Percentiles rank a stretch among this genome's conserved stretches.
Conservation (phyloP, 2,329 filamentous ascomycete species). For the Boeremia lycopersici region DNA sequence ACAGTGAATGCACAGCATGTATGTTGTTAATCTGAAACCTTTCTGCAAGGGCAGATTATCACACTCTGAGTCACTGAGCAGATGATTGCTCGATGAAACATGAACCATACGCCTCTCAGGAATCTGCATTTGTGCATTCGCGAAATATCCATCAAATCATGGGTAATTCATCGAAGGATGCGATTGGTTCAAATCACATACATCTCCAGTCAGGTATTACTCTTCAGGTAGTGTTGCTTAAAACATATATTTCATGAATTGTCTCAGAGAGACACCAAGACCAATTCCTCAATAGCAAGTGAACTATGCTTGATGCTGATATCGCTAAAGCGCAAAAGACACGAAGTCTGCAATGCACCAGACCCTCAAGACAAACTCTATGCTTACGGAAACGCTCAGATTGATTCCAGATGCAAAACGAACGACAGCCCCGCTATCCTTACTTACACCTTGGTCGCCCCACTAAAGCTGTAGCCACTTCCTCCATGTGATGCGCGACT, state of each 20-base stretch:
- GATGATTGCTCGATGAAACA: neutral
- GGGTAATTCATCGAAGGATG: too few relatives aligned
- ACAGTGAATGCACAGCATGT: neutral
- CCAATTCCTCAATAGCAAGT: neutral
- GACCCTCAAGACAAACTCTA: neutral
- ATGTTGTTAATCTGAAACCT: too few relatives aligned
- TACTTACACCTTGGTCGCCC: slow-evolving; percentile 9
- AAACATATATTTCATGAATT: too few relatives aligned
- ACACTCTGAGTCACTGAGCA: neutral
- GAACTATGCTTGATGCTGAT: neutral
- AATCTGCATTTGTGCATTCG: neutral
- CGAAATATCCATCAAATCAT: neutral
- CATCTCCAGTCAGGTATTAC: neutral
- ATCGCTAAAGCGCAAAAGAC: slow-evolving; percentile 5
- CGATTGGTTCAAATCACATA: too few relatives aligned
- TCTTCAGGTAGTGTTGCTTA: neutral
- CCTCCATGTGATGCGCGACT: slow-evolving; percentile 21
- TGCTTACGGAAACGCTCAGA: slow-evolving; percentile 9
- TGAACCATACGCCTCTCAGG: neutral
- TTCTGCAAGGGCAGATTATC: too few relatives aligned
- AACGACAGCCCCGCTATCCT: neutral
- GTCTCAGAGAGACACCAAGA: neutral
- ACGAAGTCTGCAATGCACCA: neutral
- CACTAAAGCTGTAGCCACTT: slow-evolving; percentile 30
- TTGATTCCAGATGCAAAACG: neutral